Conservation (phyloP, 177 flowering plant species). For the Vitis hybrid region DNA sequence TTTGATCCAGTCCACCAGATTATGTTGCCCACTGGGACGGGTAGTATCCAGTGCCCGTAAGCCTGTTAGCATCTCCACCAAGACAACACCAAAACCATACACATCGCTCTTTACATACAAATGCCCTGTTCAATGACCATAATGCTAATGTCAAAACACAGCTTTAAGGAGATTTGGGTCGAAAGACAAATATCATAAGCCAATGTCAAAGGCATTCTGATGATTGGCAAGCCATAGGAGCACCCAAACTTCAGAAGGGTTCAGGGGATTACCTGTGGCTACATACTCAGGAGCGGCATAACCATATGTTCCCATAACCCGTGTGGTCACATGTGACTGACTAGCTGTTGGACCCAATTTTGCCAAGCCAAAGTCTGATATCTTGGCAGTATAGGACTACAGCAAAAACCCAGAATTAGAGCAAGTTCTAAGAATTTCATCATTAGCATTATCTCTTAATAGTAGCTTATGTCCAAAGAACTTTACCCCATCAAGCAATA, state of each 20-base stretch:
- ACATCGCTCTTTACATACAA: conserved; percentile 93
- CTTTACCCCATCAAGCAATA: conserved; percentile 82
- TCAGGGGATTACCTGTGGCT: conserved; percentile 64
- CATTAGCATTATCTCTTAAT: too few species aligned
- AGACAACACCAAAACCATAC: conserved; percentile 88
- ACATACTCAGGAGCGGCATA: conserved; percentile 98
- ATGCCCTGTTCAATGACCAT: conserved; percentile 59
- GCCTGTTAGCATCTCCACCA: conserved; percentile 83
- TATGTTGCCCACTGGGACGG: conserved; percentile 66
- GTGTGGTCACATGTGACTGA: conserved; percentile 86
- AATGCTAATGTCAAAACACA: neutral
- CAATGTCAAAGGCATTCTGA: neutral
- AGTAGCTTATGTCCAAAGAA: neutral
- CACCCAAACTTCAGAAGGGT: conserved; percentile 1
- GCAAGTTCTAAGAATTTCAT: neutral
- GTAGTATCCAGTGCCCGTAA: conserved; percentile 70
- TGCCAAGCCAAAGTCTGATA: conserved; percentile 96
- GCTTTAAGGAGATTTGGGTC: neutral
- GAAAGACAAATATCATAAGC: neutral
- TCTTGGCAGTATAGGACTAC: conserved; percentile 72
- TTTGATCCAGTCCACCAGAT: conserved; percentile 81
- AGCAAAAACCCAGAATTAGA: neutral
- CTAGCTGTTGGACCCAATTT: conserved; percentile 82
- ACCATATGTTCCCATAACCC: conserved; percentile 91
- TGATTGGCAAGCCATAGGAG: neutral